Evolutionary conservation across 768 basidiomycete species (phyloP).

Genomic region (Suillus luteus): DNA sequence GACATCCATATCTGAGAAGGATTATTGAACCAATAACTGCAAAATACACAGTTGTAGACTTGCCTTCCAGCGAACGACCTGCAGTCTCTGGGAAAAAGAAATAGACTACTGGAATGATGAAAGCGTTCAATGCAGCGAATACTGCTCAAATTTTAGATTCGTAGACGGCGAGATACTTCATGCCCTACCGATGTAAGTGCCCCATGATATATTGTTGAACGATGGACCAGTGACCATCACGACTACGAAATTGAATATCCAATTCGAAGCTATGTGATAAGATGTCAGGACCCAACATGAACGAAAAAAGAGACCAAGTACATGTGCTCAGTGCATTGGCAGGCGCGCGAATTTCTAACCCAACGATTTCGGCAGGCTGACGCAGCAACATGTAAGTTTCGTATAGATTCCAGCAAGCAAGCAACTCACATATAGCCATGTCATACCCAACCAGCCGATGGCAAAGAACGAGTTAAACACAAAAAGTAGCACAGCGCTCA

Average conservation of each 20-base stretch:
- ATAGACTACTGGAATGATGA: constrained; percentile 58
- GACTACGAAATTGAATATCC: constrained; percentile 60
- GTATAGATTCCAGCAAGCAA: background rate
- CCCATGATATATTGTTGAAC: constrained; percentile 59
- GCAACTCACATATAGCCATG: constrained; percentile 61
- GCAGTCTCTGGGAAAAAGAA: constrained; percentile 65
- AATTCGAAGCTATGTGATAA: constrained; percentile 37
- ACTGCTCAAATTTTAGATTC: constrained; percentile 29
- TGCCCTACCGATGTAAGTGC: constrained; percentile 55
- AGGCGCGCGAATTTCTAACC: constrained; percentile 59
- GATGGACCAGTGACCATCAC: constrained; percentile 65
- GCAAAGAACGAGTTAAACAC: constrained; percentile 77
- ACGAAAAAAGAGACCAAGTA: constrained; percentile 11
- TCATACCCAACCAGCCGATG: constrained; percentile 70
- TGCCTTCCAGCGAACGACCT: constrained; percentile 57
- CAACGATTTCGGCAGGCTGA: constrained; percentile 67
- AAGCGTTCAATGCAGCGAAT: constrained; percentile 58
- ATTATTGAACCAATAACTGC: background rate
- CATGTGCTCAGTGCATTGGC: constrained; percentile 65
- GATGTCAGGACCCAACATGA: constrained; percentile 2
- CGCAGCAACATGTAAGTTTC: background rate
- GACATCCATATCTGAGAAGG: constrained; percentile 40
- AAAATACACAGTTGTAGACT: constrained; percentile 6
- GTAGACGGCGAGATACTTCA: background rate
- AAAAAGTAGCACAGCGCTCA: constrained; percentile 59